These are phyloP conservation scores for Silene uniflora DNA, from an alignment of 148 eudicot genomes.

Conservation along the genomic window DNA sequence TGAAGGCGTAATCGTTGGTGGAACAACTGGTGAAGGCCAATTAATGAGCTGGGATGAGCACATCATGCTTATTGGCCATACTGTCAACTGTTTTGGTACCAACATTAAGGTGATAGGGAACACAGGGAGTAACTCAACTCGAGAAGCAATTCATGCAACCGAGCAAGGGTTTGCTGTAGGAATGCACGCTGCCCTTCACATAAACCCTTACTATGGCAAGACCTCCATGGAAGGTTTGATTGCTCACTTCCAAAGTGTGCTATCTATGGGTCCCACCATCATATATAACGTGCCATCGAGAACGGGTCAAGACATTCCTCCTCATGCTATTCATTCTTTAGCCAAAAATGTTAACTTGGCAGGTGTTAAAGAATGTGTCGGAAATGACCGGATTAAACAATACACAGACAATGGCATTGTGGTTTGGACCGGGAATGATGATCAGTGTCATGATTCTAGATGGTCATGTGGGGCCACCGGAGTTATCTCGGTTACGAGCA, in stretches of 20 bases:
- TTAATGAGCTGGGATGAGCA: slow-evolving; percentile 95
- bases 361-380: slow-evolving; percentile 79
- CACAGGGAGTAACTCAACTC: slow-evolving; percentile 83
- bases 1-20: slow-evolving; percentile 80
- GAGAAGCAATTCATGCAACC: slow-evolving; percentile 91
- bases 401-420: slow-evolving; percentile 52
- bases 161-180: slow-evolving; percentile 94
- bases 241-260: slow-evolving; percentile 70
- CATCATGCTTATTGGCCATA: slow-evolving; percentile 89
- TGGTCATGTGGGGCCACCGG: slow-evolving; percentile 76
- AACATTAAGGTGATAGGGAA: slow-evolving; percentile 77
- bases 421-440: slow-evolving; percentile 90
- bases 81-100: slow-evolving; percentile 80
- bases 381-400: slow-evolving; percentile 56
- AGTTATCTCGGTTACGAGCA: slow-evolving; percentile 70
- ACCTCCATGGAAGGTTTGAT: slow-evolving; percentile 73
- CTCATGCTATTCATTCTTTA: slow-evolving; percentile 41
- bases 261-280: slow-evolving; percentile 80
- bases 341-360: slow-evolving; percentile 54
- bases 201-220: slow-evolving; percentile 86
- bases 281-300: slow-evolving; percentile 80
- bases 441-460: slow-evolving; percentile 75
- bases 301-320: slow-evolving; percentile 82
- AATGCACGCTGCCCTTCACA: slow-evolving; percentile 92
- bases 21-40: slow-evolving; percentile 92